Evolutionary conservation across 2,329 filamentous ascomycete species (phyloP), one percentile per base, ranked within the genome.

Genomic region (Pseudocercospora musae): DNA sequence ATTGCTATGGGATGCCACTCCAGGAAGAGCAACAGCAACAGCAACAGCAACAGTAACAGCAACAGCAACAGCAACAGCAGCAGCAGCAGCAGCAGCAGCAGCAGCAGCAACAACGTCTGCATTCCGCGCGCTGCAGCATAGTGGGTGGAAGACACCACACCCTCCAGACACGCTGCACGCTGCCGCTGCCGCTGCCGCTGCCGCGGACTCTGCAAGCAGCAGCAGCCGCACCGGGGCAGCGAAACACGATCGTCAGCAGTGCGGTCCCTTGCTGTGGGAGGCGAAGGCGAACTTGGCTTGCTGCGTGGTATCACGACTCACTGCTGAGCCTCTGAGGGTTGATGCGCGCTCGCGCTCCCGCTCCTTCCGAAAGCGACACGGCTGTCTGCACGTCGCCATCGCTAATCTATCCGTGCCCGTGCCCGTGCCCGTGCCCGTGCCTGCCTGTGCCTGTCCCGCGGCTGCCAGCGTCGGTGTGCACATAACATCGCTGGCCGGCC

Each of bases 371-470:
- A 33, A 25, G 57, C 48, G 33, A 29, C 18, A 64, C 63, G 66
- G 59, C 42, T 58, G 40, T 58, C 57, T 15, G 62, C 62, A 58
- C 46, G 48, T 54, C 46, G 54, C 57, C 50, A 53, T 68, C 63
- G 63, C 57, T 44, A 59, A 67, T 69, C 65, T 67, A 64, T 65
- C 63, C 65, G 62, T 57, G 52, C 61, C 63, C 52, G 64, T 60
- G 37, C 29, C 37, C 8, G 29, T 31, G 29, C 29, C 29, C 23
- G 23, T 25, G 23, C 60, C 63, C 53, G 64, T 59, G 33, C 33
- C 23, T 6, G 23, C 6, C 23, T 25, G n/a, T n/a, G n/a, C n/a
- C n/a, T 31, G 54, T 53, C 33, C n/a, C 20, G 62, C 65, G 66
- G 63, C 62, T 62, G 64, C 58, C 62, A 60, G 63, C 66, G 27